phyloP scores from a whole-genome alignment of 345 rosid genomes.

The Psidium friedrichsthalianum region DNA sequence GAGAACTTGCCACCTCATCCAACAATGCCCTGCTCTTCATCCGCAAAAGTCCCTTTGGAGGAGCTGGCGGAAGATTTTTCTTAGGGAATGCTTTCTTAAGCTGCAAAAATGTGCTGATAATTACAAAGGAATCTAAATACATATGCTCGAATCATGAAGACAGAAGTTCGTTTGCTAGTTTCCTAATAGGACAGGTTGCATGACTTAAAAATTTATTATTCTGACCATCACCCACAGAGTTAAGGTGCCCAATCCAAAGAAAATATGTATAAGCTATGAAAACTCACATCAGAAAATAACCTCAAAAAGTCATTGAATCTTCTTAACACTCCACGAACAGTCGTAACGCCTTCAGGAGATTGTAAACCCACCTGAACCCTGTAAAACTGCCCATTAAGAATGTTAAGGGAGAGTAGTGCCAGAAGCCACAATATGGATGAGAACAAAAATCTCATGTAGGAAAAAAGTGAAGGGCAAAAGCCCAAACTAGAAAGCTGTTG shows the following conservation, averaged over 20 bases:
- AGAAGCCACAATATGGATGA: neutral
- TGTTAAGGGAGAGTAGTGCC: constrained; percentile 21
- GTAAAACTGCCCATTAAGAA: constrained; percentile 81
- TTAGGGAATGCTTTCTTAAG: constrained; percentile 69
- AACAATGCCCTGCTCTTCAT: constrained; percentile 78
- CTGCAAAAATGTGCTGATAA: constrained; percentile 31
- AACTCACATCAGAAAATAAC: constrained; percentile 77
- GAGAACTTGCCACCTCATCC: constrained; percentile 63
- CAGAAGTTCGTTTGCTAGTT: neutral
- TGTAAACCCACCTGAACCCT: constrained; percentile 93
- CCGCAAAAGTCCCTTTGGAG: constrained; percentile 89
- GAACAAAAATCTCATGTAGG: neutral
- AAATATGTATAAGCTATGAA: neutral
- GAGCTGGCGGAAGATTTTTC: constrained; percentile 78
- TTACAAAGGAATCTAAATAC: constrained; percentile 2
- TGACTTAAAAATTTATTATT: neutral
- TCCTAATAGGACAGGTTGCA: neutral
- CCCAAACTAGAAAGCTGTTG: neutral
- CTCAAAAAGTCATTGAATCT: constrained; percentile 91
- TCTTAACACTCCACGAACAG: constrained; percentile 58
- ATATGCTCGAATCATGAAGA: neutral
- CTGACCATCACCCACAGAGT: neutral
- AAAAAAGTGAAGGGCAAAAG: neutral
- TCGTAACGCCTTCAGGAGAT: constrained; percentile 81
- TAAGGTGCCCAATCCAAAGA: neutral